Conservation (phyloP, 2,329 filamentous ascomycete species). For the Penicillium aurantiogriseum region DNA sequence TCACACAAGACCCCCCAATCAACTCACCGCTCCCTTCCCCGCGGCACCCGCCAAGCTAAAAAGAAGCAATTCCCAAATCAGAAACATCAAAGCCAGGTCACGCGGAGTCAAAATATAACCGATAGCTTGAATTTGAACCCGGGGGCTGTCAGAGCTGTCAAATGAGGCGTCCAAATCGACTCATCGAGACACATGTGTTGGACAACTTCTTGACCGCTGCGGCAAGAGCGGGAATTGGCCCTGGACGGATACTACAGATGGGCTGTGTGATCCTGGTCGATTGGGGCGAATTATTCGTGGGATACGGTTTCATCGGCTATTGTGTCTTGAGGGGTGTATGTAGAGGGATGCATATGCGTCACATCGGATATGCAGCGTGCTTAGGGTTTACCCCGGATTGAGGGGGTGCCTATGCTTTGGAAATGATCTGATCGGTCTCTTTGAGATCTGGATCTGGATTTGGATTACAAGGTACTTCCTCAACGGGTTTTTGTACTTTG, state of each 20-base stretch:
- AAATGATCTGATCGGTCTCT: background rate
- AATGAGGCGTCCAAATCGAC: slow-evolving; percentile 2
- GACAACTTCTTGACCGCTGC: slow-evolving; percentile 7
- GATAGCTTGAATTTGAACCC: background rate
- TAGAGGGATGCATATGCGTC: background rate
- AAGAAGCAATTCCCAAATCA: too few species aligned
- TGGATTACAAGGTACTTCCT: background rate
- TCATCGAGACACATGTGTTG: slow-evolving; percentile 1
- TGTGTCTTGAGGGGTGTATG: background rate
- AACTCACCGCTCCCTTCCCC: too few species aligned
- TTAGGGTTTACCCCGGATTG: background rate
- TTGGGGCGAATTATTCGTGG: too few species aligned
- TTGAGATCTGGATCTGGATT: background rate
- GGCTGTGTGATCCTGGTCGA: background rate
- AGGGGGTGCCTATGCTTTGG: background rate
- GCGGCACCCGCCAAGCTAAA: too few species aligned
- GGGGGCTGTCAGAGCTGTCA: background rate
- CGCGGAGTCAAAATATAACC: too few species aligned
- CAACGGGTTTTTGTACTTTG: background rate
- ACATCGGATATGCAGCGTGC: slow-evolving; percentile 1
- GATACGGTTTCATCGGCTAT: background rate
- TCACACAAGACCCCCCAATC: too few species aligned
- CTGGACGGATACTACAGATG: background rate
- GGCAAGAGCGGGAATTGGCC: background rate
- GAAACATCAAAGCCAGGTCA: too few species aligned